Evolutionary conservation across 495 filamentous ascomycete genomes (phyloP).

Genomic region (Neurospora sp.): DNA sequence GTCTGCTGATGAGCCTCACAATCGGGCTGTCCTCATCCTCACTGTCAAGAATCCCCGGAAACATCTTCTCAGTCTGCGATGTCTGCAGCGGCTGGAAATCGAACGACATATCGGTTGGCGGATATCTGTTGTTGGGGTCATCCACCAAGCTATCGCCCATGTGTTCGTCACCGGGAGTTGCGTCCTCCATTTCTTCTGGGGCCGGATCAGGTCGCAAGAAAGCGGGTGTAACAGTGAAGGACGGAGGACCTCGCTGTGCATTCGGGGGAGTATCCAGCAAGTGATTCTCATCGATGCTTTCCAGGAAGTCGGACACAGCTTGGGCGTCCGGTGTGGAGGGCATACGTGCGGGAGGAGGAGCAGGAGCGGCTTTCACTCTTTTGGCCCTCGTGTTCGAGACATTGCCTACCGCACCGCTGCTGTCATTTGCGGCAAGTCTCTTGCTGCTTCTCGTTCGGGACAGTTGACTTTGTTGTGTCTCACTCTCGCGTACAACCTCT

Average conservation of each 20-base stretch:
- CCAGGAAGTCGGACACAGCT: not conserved
- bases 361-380: not conserved
- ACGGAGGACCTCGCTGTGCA: not conserved
- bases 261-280: not conserved
- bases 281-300: not conserved
- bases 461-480: not conserved
- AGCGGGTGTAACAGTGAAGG: not conserved
- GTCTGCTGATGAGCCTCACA: not conserved
- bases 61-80: not conserved
- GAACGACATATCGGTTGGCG: not conserved
- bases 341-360: not conserved
- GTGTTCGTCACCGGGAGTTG: not conserved
- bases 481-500: slow-evolving; percentile 11
- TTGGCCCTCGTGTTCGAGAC: not conserved
- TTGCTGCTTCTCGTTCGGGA: not conserved
- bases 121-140: not conserved
- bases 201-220: not conserved
- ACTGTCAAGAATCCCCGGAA: not conserved
- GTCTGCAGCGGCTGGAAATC: not conserved
- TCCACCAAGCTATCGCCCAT: not conserved
- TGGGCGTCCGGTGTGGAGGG: not conserved
- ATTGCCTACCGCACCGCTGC: not conserved
- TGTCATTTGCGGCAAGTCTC: not conserved
- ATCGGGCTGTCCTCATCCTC: not conserved
- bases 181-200: not conserved